phyloP scores from a whole-genome alignment of 139 green algal species.

The Haematococcus lacustris region DNA sequence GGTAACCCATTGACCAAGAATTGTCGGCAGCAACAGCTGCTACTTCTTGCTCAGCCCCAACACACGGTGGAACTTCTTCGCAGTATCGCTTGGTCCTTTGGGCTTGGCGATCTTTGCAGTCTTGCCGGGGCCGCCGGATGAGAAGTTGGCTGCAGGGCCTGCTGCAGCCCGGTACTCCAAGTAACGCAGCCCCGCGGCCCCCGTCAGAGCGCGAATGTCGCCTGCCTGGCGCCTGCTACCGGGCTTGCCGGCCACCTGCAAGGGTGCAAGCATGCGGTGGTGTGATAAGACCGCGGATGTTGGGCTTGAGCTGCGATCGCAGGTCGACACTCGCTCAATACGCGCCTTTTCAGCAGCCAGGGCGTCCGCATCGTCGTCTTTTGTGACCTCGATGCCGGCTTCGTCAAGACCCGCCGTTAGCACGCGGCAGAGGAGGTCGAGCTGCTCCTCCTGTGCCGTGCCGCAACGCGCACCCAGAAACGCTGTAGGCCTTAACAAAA shows the following conservation, averaged over 20 bases:
- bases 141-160: neutral
- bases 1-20: no score
- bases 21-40: no score
- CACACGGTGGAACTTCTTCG: conserved; percentile 1
- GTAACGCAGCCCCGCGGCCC: conserved; percentile 64
- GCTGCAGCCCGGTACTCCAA: conserved; percentile 51
- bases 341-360: no score
- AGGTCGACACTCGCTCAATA: no score
- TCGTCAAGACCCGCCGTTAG: conserved; percentile 67
- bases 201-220: conserved; percentile 65
- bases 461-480: no score
- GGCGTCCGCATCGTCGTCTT: conserved; percentile 26
- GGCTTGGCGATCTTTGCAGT: neutral
- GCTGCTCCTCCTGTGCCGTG: conserved; percentile 47
- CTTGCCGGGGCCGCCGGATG: neutral
- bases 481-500: no score
- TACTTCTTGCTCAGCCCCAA: neutral
- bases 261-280: neutral
- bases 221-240: conserved; percentile 28
- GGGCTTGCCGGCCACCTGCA: conserved; percentile 4
- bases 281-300: conserved; percentile 7
- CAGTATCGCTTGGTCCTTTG: conserved; percentile 1
- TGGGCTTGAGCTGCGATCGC: conserved; percentile 9
- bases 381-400: conserved; percentile 49
- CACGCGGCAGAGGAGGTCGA: conserved; percentile 60